Evolutionary conservation across 768 basidiomycete genomes (phyloP).

Genomic region (Cystofilobasidium ferigula): DNA sequence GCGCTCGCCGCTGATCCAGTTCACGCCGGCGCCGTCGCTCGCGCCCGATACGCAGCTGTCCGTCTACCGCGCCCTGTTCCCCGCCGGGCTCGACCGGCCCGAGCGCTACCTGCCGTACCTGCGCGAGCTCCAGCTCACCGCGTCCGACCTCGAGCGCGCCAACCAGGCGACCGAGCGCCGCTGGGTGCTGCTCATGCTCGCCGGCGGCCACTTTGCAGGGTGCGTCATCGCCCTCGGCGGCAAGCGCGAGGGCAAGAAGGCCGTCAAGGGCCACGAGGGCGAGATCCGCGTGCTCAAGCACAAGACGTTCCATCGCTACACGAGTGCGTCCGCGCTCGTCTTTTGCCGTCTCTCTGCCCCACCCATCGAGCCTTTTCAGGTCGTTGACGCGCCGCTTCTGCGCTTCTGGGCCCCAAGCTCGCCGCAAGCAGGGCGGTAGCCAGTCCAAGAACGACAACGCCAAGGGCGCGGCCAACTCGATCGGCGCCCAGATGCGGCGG

Average conservation of each 20-base stretch:
- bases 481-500: conserved; percentile 81
- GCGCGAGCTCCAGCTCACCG: conserved; percentile 37
- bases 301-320: conserved; percentile 98
- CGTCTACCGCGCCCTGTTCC: conserved; percentile 67
- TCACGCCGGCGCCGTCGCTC: conserved; percentile 54
- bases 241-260: conserved; percentile 40
- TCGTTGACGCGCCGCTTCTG: conserved; percentile 2
- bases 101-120: conserved; percentile 33
- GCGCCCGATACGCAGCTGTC: conserved; percentile 69
- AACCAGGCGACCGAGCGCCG: conserved; percentile 45
- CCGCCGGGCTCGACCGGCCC: conserved; percentile 38
- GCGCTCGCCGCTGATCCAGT: conserved; percentile 73
- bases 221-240: conserved; percentile 51
- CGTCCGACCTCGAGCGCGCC: conserved; percentile 48
- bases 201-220: conserved; percentile 96
- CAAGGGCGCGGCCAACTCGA: conserved; percentile 84
- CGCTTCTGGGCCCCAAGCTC: conserved; percentile 47
- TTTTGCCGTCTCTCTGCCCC: not conserved
- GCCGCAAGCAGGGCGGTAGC: conserved; percentile 92
- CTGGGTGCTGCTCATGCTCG: conserved; percentile 93
- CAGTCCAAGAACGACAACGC: conserved; percentile 85
- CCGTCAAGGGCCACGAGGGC: conserved; percentile 45
- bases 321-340: conserved; percentile 52
- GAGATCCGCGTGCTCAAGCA: conserved; percentile 53
- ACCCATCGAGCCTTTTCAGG: no score